Evolutionary conservation across 805 yeast species (phyloP).

Genomic region (Grigorovia transvaalensis): DNA sequence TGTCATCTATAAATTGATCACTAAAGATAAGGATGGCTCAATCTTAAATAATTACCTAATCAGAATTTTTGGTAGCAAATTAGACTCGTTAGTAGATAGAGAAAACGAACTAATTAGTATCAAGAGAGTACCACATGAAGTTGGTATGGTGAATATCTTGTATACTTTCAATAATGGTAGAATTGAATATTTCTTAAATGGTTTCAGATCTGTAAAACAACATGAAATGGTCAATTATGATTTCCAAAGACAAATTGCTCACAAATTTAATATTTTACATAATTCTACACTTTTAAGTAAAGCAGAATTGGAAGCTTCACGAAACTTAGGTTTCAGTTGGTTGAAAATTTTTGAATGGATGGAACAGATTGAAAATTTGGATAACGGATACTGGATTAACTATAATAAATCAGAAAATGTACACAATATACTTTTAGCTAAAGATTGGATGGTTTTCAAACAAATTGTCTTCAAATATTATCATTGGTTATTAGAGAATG

Average conservation of each 20-base stretch:
- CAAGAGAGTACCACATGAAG: constrained; percentile 48
- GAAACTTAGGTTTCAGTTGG: constrained; percentile 45
- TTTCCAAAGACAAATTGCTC: constrained; percentile 66
- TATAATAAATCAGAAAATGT: constrained; percentile 16
- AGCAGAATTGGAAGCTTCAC: constrained; percentile 47
- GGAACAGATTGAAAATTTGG: constrained; percentile 29
- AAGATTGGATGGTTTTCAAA: constrained; percentile 39
- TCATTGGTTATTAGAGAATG: constrained; percentile 39
- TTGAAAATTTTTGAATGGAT: constrained; percentile 60
- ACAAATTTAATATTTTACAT: constrained; percentile 89
- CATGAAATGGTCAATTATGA: constrained; percentile 58
- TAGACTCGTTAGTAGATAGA: constrained; percentile 73
- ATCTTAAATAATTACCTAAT: constrained; percentile 37
- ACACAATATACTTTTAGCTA: constrained; percentile 30
- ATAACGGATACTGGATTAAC: constrained; percentile 21
- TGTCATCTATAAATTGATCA: constrained; percentile 57
- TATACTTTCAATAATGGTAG: constrained; percentile 87
- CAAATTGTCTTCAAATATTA: constrained; percentile 39
- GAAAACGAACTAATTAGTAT: constrained; percentile 61
- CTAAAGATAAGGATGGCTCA: constrained; percentile 14
- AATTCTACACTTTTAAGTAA: constrained; percentile 50
- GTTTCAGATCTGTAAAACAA: constrained; percentile 62
- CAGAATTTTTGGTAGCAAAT: constrained; percentile 79
- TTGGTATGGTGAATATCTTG: constrained; percentile 35
- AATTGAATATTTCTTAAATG: constrained; percentile 76